A percentile compares a stretch with the other conserved stretches of the same genome.
phyloP scores from a whole-genome alignment of 2,329 filamentous ascomycete genomes.

The Xylariaceae sp. region DNA sequence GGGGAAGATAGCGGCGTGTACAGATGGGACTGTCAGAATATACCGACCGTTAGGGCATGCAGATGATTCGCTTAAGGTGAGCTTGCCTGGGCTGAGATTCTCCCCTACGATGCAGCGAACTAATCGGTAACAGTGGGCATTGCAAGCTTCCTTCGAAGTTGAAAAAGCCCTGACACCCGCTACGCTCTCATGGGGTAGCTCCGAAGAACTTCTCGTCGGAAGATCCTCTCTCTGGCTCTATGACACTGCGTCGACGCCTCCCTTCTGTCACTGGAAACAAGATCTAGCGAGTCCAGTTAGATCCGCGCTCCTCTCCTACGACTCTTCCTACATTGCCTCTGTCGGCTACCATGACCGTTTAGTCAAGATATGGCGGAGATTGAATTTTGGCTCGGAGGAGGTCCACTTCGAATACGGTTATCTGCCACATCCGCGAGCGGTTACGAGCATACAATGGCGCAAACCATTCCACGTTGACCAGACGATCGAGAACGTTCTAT shows the following conservation, averaged over 20 bases:
- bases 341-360: conserved; percentile 79
- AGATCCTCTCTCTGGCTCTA: conserved; percentile 75
- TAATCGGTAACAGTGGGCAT: conserved; percentile 59
- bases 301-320: conserved; percentile 81
- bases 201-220: conserved; percentile 84
- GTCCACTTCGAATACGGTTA: conserved; percentile 91
- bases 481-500: conserved; percentile 83
- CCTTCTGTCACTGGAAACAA: conserved; percentile 74
- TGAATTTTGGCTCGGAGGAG: conserved; percentile 83
- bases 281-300: conserved; percentile 75
- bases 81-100: conserved; percentile 4
- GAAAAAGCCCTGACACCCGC: conserved; percentile 55
- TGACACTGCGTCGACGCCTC: conserved; percentile 53
- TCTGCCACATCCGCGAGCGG: conserved; percentile 78
- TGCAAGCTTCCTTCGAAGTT: conserved; percentile 67
- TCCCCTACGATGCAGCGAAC: conserved; percentile 14
- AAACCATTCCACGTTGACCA: conserved; percentile 79
- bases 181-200: conserved; percentile 82
- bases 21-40: conserved; percentile 70
- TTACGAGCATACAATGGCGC: conserved; percentile 89
- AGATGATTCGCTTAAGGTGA: conserved; percentile 77
- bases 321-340: conserved; percentile 86
- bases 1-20: conserved; percentile 84
- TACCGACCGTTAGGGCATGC: conserved; percentile 77
- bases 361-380: conserved; percentile 90